A percentile compares a stretch with the other conserved stretches of the same genome.
Conservation (phyloP, 116 monocot species). For the Posidonia oceanica region DNA sequence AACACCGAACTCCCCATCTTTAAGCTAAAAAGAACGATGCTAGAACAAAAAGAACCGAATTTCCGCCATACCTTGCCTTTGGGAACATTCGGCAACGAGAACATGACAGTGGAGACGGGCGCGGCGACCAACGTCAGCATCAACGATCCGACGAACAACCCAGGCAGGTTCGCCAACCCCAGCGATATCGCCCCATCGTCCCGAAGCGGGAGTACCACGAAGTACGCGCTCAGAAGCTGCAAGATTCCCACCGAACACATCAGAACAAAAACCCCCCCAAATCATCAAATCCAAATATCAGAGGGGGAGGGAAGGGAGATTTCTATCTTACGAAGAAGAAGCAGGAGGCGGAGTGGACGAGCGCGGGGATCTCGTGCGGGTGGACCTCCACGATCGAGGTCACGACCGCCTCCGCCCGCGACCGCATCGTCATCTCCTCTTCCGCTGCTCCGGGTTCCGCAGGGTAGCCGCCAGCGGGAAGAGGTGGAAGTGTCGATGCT, state of each 20-base stretch:
- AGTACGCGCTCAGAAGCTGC: constrained; percentile 84
- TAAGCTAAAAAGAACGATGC: background rate
- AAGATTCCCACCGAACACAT: background rate
- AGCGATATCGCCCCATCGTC: constrained; percentile 94
- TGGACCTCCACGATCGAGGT: constrained; percentile 61
- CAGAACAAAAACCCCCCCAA: background rate
- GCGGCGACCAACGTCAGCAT: constrained; percentile 72
- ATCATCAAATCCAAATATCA: constrained; percentile 1
- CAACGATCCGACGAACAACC: constrained; percentile 75
- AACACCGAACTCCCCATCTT: too few species aligned
- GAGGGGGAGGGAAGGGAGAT: background rate
- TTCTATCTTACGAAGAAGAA: constrained; percentile 75
- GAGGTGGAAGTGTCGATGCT: too few species aligned
- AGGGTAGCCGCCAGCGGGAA: too few species aligned
- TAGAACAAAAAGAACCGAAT: background rate
- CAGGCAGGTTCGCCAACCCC: constrained; percentile 60
- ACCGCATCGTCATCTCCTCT: constrained; percentile 30
- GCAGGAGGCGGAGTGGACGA: constrained; percentile 68
- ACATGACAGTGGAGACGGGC: constrained; percentile 68
- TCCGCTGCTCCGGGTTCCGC: too few species aligned
- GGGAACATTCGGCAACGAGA: constrained; percentile 66
- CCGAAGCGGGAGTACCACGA: constrained; percentile 80
- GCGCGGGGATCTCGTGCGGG: constrained; percentile 71
- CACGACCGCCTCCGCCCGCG: constrained; percentile 35
- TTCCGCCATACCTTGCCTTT: constrained; percentile 27